Evolutionary conservation across 108 stramenopile species (phyloP).

Genomic region (Skeletonema potamos): DNA sequence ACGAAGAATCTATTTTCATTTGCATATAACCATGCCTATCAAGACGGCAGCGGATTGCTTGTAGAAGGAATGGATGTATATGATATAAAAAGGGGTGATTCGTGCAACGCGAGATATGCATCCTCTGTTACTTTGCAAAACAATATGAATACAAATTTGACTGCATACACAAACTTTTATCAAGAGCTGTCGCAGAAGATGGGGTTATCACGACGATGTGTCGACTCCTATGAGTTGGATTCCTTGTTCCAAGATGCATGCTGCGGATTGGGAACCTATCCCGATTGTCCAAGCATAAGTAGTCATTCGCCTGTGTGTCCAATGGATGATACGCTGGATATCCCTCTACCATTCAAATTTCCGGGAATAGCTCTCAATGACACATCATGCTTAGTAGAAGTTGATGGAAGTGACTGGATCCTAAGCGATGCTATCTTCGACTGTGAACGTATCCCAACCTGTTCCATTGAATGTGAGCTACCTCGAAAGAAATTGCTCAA

Average conservation of each 20-base stretch:
- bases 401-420: conserved; percentile 34
- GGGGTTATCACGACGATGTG: conserved; percentile 32
- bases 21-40: conserved; percentile 55
- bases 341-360: conserved; percentile 32
- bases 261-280: conserved; percentile 42
- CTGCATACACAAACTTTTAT: conserved; percentile 36
- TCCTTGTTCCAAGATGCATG: conserved; percentile 33
- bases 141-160: conserved; percentile 36
- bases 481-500: conserved; percentile 34
- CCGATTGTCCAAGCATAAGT: conserved; percentile 6
- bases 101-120: conserved; percentile 37
- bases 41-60: conserved; percentile 46
- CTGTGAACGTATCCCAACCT: conserved; percentile 37
- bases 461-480: conserved; percentile 43
- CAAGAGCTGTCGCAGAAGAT: conserved; percentile 25
- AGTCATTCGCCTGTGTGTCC: conserved; percentile 30
- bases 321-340: conserved; percentile 39
- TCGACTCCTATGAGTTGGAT: conserved; percentile 31
- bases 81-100: conserved; percentile 44
- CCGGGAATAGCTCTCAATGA: conserved; percentile 27
- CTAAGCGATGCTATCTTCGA: conserved; percentile 41
- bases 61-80: conserved; percentile 48
- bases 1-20: conserved; percentile 50
- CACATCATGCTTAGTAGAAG: conserved; percentile 24
- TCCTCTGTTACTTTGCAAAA: conserved; percentile 36